phyloP scores from a whole-genome alignment of 2,329 filamentous ascomycete species.

The Chrysoporthe cubensis region DNA sequence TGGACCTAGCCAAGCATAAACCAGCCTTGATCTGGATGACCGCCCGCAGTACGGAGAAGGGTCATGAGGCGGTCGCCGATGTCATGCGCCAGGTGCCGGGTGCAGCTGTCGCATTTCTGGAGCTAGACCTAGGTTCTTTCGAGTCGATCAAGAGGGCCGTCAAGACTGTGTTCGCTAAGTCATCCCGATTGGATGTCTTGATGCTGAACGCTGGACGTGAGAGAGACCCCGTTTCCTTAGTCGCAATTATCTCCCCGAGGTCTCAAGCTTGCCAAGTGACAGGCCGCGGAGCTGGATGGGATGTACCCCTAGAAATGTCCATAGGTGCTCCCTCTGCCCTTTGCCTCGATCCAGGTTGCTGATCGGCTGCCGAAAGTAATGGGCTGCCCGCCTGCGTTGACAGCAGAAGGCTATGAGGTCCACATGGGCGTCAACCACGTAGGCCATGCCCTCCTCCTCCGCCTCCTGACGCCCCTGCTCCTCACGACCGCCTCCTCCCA shows the following conservation, averaged over 20 bases:
- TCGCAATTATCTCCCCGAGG: not conserved
- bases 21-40: constrained; percentile 38
- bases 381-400: constrained; percentile 41
- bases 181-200: constrained; percentile 22
- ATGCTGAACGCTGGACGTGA: constrained; percentile 51
- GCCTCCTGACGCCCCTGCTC: constrained; percentile 41
- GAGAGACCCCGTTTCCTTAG: not conserved
- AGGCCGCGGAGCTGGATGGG: constrained; percentile 33
- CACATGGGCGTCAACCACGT: constrained; percentile 56
- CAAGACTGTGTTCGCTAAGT: constrained; percentile 39
- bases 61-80: constrained; percentile 42
- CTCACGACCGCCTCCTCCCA: constrained; percentile 34
- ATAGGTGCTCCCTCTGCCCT: too few species aligned
- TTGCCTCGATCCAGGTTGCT: not conserved
- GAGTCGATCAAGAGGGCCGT: constrained; percentile 47
- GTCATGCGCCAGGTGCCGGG: constrained; percentile 36
- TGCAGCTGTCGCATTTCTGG: constrained; percentile 38
- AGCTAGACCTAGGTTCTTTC: constrained; percentile 51
- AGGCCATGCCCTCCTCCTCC: constrained; percentile 50
- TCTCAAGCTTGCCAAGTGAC: constrained; percentile 37
- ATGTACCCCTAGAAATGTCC: too few species aligned
- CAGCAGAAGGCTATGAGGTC: constrained; percentile 52
- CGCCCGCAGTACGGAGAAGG: constrained; percentile 43
- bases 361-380: constrained; percentile 32
- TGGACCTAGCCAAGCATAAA: constrained; percentile 46